These are phyloP conservation scores for Ustilago cynodontis DNA, from an alignment of 1,284 basidiomycete species.

Conservation along the genomic window DNA sequence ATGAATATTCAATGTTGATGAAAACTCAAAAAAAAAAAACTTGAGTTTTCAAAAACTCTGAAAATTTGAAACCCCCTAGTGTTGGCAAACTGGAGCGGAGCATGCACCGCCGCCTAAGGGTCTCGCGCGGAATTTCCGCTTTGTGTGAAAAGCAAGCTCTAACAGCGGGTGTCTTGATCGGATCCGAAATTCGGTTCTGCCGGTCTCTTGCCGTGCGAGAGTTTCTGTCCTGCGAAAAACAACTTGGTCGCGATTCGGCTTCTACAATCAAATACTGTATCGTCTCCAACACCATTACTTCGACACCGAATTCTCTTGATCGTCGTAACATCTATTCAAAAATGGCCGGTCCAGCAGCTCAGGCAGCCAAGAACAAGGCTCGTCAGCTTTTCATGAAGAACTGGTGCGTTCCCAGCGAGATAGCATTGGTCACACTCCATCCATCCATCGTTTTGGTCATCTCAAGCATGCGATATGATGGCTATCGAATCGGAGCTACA, in stretches of 20 bases:
- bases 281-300: background rate
- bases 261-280: slow-evolving; percentile 12
- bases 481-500: background rate
- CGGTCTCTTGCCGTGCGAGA: slow-evolving; percentile 8
- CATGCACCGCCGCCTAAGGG: no score
- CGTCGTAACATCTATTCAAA: slow-evolving; percentile 12
- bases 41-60: no score
- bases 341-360: slow-evolving; percentile 50
- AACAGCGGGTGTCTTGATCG: no score
- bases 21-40: no score
- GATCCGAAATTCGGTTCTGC: no score
- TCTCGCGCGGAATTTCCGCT: no score
- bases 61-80: no score
- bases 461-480: background rate
- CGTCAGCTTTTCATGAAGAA: slow-evolving; percentile 61
- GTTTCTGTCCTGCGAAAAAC: background rate
- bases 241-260: background rate
- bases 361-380: slow-evolving; percentile 58
- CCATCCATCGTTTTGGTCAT: background rate
- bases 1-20: no score
- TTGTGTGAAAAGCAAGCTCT: no score
- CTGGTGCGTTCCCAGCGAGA: slow-evolving; percentile 62
- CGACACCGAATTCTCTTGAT: background rate
- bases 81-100: no score
- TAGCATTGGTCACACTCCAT: no score